Evolutionary conservation across 164 flowering plant genomes (phyloP), one percentile per base, ranked within the genome.

Genomic region (Berberis vulgaris): DNA sequence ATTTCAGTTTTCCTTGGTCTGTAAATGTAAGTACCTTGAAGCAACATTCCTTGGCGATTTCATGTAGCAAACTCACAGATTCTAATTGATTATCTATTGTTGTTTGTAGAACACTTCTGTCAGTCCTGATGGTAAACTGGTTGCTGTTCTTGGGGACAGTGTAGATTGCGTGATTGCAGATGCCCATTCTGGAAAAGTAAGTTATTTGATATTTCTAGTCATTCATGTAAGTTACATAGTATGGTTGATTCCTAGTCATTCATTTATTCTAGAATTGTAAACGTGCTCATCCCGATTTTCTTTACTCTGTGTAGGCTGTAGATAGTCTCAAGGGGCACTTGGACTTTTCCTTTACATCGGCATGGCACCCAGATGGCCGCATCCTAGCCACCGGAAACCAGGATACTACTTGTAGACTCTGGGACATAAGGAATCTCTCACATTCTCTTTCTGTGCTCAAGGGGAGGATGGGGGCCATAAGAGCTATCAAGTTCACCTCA

Each of bases 321-420:
- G 76, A 75, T 4, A 79, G 13, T 57, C 83, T 93, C 1, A 81
- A 80, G 66, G 98, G 98, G 43, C 98, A 93, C 62, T 63, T 81
- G 66, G 98, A 93, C 71, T 90, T 90, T 65, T 88, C 97, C 1
- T 90, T 93, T 74, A 54, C 98, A 4, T 93, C 98, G 4, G 97
- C 97, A 1, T 93, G 98, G 98, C 96, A 90, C 70, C 98, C 96
- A 1, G 81, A 86, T 74, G 97, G 98, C 11, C 68, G 63, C 11
- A 80, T 84, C 38, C 71, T 93, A 58, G 98, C 98, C 2, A 90
- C 98, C 42, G 97, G 98, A 40, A 93, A 87, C 67, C 98, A 93
- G 63, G 97, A 93, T 74, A 90, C 83, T 2, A 88, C 98, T 0
- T 93, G 98, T 80, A 76, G 98, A 67, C 74, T 93, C 13, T 93